Base-by-base conservation (phyloP, 2,329 filamentous ascomycete species). In the Colletotrichum salicis region DNA sequence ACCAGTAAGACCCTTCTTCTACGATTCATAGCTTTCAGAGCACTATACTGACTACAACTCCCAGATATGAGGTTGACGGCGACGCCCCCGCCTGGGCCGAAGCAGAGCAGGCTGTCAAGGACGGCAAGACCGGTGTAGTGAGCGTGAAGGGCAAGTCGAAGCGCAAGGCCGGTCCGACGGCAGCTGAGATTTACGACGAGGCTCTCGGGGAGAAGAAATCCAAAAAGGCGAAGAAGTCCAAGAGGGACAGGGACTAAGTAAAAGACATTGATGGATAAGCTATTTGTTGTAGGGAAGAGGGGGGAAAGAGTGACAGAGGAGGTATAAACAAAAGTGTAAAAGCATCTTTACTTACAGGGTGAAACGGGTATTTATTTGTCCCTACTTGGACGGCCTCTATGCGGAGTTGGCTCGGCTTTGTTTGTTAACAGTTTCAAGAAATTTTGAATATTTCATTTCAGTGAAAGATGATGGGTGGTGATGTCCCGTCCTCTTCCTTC, bases 91-190 rank as follows among this genome's bases (percentile, higher is more conserved):
- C 86, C 2, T 93, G 91, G 91, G 84, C 88, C 61, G 90, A 91
- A 10, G 91, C 91, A 0, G 95, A 98, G 82, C 92, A 93, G 79
- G 92, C 95, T 77, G 91, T 97, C 37, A 88, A 88, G 80, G 86
- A 83, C 31, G 89, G 89, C 11, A 86, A 88, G 62, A 84, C 86
- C 59, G 89, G 87, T 77, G 92, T 91, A 0, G 94, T 98, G 33
- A 95, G 93, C 79, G 90, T 98, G 67, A 96, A 95, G n/a, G 86
- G 85, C 70, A 94, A 95, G 82, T 77, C 82, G 33, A 96, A 96
- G 86, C 87, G 94, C 76, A 97, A 97, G 84, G 93, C 90, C 0
- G 85, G 83, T 10, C 81, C 81, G 70, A 89, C 87, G 19, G 90
- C 89, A 5, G 85, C 84, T 27, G 90, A 92, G 77, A 86, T 91